Evolutionary conservation across 139 green algal species (phyloP), one percentile per base, ranked within the genome.

Genomic region (Ostreobium quekettii): DNA sequence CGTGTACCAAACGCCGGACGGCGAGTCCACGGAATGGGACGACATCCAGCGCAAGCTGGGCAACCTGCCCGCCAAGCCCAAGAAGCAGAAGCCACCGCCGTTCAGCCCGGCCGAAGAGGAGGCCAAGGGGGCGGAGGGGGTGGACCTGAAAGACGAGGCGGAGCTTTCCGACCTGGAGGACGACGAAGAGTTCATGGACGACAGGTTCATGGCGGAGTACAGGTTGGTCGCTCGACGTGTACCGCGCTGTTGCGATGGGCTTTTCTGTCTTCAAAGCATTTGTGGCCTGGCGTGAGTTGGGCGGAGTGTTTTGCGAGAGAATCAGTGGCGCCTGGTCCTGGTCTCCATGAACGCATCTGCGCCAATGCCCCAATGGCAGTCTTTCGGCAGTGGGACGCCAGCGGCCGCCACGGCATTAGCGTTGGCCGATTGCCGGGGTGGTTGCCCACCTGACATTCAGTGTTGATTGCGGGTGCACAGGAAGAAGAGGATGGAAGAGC

Each of bases 171-270:
- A 86, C 26, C 26, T 82, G 15, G 83, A 87, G 60, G 81, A 89
- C 36, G 84, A 89, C 3, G 87, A 94, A 35, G 87, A 91, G 0
- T 89, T 92, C 67, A 65, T 67, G 0, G 89, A 96, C 57, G 89
- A 96, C 61, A 62, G 73, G 2, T 83, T 83, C 11, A 46, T 96
- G 37, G 85, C 87, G 36, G 66, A 87, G 48, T 95, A 91, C 71
- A 78, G 86, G 85, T 86, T 64, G 6, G 64, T n/a, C n/a, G n/a
- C n/a, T n/a, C n/a, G 3, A 33, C 2, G 29, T 36, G 36, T 31
- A 38, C 3, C 33, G 24, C 3, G 4, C 4, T 26, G 35, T 56
- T 56, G 46, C 22, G 19, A 19, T 22, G 22, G 22, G 46, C 46
- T 22, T 22, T 22, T 56, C 46, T 56, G 46, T 56, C 19, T 56